These are phyloP conservation scores for Sisymbrium irio DNA, from an alignment of 345 rosid genomes.

Conservation along the genomic window DNA sequence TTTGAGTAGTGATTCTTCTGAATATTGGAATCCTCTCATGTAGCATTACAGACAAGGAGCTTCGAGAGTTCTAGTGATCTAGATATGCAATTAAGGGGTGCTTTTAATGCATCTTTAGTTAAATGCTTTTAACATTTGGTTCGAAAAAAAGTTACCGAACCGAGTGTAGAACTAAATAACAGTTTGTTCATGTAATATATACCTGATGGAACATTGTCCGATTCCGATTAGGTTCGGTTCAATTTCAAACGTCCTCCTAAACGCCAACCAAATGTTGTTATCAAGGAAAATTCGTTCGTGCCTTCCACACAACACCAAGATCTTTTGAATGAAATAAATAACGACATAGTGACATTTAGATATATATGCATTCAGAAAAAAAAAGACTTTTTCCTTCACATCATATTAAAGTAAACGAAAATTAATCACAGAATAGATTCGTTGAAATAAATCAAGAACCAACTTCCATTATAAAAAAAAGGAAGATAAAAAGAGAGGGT, in stretches of 20 bases:
- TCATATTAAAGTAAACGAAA: slow-evolving; percentile 18
- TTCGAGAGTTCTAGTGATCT: neutral
- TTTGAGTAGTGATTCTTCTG: neutral
- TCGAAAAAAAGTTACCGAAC: neutral
- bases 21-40: neutral
- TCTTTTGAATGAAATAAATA: neutral
- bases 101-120: neutral
- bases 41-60: neutral
- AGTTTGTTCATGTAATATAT: neutral
- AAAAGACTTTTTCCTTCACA: slow-evolving; percentile 25
- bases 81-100: neutral
- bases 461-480: neutral
- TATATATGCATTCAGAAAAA: neutral
- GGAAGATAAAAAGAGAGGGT: slow-evolving; percentile 15
- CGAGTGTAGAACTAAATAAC: neutral
- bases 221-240: neutral
- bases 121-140: neutral
- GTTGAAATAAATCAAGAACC: slow-evolving; percentile 26
- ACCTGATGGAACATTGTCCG: neutral
- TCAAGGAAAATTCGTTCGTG: slow-evolving; percentile 26
- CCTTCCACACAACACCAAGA: slow-evolving; percentile 19
- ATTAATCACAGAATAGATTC: slow-evolving; percentile 19
- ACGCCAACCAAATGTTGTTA: slow-evolving; percentile 1
- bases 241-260: neutral
- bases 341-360: neutral